Conservation (phyloP, 371 early-diverging fungal genomes). For the Mortierella sp. region DNA sequence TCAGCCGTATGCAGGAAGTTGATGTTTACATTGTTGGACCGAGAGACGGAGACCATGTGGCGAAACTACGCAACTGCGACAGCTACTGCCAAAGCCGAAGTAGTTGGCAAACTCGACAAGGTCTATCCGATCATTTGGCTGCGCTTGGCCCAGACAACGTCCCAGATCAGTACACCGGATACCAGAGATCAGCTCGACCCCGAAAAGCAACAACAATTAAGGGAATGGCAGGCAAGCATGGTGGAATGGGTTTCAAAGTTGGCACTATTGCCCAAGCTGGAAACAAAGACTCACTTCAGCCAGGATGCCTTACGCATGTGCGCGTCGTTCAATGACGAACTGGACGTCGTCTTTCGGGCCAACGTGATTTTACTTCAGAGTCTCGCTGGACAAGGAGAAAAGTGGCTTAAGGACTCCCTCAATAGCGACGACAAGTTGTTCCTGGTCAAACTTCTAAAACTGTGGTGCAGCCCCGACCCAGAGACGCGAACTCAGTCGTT, state of each 20-base stretch:
- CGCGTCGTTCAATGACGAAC: slow-evolving; percentile 25
- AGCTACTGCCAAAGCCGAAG: slow-evolving; percentile 9
- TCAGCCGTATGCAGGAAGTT: slow-evolving; percentile 6
- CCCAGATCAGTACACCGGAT: not conserved
- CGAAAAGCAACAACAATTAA: not conserved
- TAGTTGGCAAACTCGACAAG: slow-evolving; percentile 2
- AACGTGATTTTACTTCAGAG: slow-evolving; percentile 23
- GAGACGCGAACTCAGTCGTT: slow-evolving; percentile 37
- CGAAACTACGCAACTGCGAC: slow-evolving; percentile 25
- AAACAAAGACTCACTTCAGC: slow-evolving; percentile 24
- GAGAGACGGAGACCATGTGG: slow-evolving; percentile 31
- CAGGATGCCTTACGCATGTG: slow-evolving; percentile 17
- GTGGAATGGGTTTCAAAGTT: slow-evolving; percentile 20
- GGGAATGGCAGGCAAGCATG: slow-evolving; percentile 30
- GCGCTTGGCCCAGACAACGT: slow-evolving; percentile 21
- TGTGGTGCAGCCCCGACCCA: slow-evolving; percentile 39
- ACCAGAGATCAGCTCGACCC: slow-evolving; percentile 1
- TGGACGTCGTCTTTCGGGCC: slow-evolving; percentile 31
- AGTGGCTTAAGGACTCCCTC: slow-evolving; percentile 15
- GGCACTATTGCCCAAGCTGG: slow-evolving; percentile 36
- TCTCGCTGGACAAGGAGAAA: slow-evolving; percentile 17
- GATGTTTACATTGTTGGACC: slow-evolving; percentile 2
- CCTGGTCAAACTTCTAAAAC: slow-evolving; percentile 29
- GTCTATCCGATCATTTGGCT: slow-evolving; percentile 22
- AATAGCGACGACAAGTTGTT: slow-evolving; percentile 13